These are phyloP conservation scores for Globisporangium camurandrum DNA, from an alignment of 352 stramenopile species.

Conservation along the genomic window DNA sequence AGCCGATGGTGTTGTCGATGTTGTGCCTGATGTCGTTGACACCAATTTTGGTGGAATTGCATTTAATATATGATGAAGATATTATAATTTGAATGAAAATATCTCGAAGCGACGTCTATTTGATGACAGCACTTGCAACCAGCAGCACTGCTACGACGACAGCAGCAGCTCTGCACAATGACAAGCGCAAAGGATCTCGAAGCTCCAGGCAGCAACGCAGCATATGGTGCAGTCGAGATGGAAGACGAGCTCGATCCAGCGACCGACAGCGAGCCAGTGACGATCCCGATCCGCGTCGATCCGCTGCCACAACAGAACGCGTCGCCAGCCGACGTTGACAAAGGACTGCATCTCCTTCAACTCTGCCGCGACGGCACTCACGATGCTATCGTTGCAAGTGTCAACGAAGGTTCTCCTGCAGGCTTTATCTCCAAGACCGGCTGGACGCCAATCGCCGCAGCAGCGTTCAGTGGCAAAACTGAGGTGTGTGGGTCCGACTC, in stretches of 20 bases:
- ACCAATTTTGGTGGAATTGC: too few relatives aligned
- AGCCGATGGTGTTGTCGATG: not conserved
- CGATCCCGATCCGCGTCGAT: conserved; percentile 49
- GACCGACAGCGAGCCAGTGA: conserved; percentile 23
- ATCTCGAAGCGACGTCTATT: too few relatives aligned
- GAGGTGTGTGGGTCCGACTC: too few relatives aligned
- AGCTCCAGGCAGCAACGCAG: not conserved
- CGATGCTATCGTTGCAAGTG: conserved; percentile 23
- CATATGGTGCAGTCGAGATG: not conserved
- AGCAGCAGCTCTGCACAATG: too few relatives aligned
- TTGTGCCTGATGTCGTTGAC: too few relatives aligned
- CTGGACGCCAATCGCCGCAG: conserved; percentile 63
- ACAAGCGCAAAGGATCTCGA: conserved; percentile 7
- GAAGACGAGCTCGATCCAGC: conserved; percentile 11
- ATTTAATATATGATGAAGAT: too few relatives aligned
- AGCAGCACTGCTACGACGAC: too few relatives aligned
- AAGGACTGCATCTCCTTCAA: conserved; percentile 49
- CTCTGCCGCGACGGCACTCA: conserved; percentile 47
- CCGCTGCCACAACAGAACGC: conserved; percentile 49
- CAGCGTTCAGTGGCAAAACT: conserved; percentile 52
- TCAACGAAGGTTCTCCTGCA: conserved; percentile 38
- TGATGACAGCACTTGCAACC: too few relatives aligned
- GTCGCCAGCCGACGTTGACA: conserved; percentile 40
- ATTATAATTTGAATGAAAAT: too few relatives aligned
- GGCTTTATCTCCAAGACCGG: conserved; percentile 72